Evolutionary conservation across 2,329 filamentous ascomycete species (phyloP).

Genomic region (Colletotrichum simmondsii): DNA sequence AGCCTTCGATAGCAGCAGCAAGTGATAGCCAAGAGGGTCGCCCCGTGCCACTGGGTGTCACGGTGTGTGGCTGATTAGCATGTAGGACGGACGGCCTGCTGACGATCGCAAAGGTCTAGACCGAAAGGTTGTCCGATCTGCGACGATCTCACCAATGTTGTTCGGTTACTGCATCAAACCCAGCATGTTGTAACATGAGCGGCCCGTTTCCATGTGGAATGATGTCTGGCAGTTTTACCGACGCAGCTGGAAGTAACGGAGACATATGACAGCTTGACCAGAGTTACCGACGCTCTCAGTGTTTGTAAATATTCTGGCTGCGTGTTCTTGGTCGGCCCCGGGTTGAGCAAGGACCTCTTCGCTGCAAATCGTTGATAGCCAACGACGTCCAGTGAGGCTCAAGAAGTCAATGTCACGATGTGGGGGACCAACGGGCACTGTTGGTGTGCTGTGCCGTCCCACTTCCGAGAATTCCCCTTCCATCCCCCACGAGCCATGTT

Average conservation of each 20-base stretch:
- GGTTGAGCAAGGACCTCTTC: not conserved
- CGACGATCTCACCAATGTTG: constrained; percentile 16
- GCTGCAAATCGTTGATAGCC: not conserved
- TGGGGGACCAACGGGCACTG: constrained; percentile 32
- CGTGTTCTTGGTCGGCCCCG: not conserved
- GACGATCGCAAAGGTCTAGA: constrained; percentile 12
- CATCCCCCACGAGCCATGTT: constrained; percentile 31
- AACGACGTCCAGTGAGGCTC: constrained; percentile 26
- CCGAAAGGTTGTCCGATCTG: constrained; percentile 7
- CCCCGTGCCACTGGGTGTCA: not conserved
- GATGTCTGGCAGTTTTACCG: not conserved
- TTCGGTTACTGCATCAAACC: not conserved
- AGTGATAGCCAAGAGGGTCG: not conserved
- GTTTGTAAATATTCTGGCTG: not conserved
- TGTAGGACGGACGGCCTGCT: not conserved
- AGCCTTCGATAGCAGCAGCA: not conserved
- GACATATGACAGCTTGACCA: not conserved
- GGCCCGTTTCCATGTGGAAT: constrained; percentile 10
- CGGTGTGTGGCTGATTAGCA: not conserved
- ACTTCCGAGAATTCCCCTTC: constrained; percentile 16
- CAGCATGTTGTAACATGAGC: not conserved
- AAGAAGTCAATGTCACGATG: constrained; percentile 26
- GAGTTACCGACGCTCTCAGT: not conserved
- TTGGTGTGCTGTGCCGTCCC: constrained; percentile 28
- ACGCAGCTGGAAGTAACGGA: not conserved